Evolutionary conservation across 768 basidiomycete genomes (phyloP).

Genomic region (Russula sp.): DNA sequence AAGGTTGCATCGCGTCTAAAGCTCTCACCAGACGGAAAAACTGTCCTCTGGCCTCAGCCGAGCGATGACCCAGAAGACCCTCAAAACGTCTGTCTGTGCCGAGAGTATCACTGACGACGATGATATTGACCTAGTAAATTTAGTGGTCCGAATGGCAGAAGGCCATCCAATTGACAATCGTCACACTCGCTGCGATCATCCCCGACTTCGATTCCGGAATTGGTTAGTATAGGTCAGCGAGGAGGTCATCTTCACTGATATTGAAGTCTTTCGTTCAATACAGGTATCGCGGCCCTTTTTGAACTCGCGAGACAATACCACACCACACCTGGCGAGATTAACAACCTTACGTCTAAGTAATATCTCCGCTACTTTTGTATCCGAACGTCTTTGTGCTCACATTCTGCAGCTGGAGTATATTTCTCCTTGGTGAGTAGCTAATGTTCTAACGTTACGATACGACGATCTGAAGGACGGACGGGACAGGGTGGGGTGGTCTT

Average conservation of each 20-base stretch:
- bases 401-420: slow-evolving; percentile 59
- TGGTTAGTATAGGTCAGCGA: slow-evolving; percentile 39
- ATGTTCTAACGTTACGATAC: slow-evolving; percentile 20
- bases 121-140: slow-evolving; percentile 23
- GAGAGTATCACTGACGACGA: neutral
- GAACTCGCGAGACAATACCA: slow-evolving; percentile 53
- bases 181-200: slow-evolving; percentile 61
- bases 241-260: neutral
- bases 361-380: neutral
- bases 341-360: slow-evolving; percentile 56
- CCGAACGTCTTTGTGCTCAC: slow-evolving; percentile 31
- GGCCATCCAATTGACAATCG: slow-evolving; percentile 53
- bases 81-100: slow-evolving; percentile 47
- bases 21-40: slow-evolving; percentile 56
- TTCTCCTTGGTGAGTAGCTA: slow-evolving; percentile 47
- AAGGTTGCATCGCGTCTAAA: slow-evolving; percentile 54
- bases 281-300: slow-evolving; percentile 63
- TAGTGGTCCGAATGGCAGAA: slow-evolving; percentile 56
- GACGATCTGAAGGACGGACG: neutral
- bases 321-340: slow-evolving; percentile 56
- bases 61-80: slow-evolving; percentile 59
- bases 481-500: slow-evolving; percentile 55
- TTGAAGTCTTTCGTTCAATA: neutral
- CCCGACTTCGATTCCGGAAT: slow-evolving; percentile 69
- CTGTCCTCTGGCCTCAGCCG: slow-evolving; percentile 71